Evolutionary conservation across 257 asterid genomes (phyloP), one percentile per base, ranked within the genome.

Genomic region (Gentiana dahurica): DNA sequence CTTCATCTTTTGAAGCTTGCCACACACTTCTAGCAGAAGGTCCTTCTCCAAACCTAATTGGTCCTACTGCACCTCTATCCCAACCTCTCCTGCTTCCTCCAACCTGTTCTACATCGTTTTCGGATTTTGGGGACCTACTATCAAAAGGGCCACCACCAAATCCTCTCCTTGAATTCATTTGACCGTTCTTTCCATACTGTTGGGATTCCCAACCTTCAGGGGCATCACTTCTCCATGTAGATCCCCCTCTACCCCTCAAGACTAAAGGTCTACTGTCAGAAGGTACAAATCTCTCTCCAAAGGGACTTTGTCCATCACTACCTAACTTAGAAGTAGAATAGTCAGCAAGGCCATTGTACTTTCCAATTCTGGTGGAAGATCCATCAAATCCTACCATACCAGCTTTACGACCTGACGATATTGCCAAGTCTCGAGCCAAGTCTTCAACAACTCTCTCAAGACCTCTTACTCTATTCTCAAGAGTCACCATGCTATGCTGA

Each of bases 1-100:
- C 95, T 73, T 92, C 99, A 57, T 92, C 99, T 71, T 89, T 89
- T 34, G 99, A 92, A 74, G 99, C 99, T 79, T 89, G 95, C 99
- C 99, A 89, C 34, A 92, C 94, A 54, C 99, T 89, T 77, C 99
- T 80, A 3, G 99, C 99, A 46, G 99, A 92, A 51, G 99, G 99
- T 49, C 99, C 99, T 80, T 92, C 99, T 7, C 97, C 95, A 54
- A 88, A 92, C 66, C 97, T 71, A 77, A 92, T 74, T 3, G 85
- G 89, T 54, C 78, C 84, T 6, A 67, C 75, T 6, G 68, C 75
- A 68, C 91, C 91, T 70, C 85, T 81, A 51, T 79, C 94, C 96
- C 96, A 87, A 54, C 79, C 97, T 70, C 90, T 77, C 71, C 93
- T 67, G 76, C 76, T 75, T 51, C 83, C 83, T 53, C 81, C 84